Base-by-base conservation (phyloP, 163 green algal genomes). In the Smithsoniella earleae region DNA sequence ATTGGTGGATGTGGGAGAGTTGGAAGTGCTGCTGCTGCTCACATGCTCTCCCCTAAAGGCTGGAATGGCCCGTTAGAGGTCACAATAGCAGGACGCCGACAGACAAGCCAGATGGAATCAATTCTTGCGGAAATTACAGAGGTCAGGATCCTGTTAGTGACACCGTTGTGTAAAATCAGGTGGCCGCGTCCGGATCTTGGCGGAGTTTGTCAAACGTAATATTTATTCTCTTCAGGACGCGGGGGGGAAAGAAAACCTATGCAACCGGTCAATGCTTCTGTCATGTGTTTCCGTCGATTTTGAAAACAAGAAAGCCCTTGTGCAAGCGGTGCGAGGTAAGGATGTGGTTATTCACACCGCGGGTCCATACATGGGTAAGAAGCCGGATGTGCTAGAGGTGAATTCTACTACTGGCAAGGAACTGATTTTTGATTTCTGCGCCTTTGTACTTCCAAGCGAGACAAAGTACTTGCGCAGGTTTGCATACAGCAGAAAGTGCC, bases 311-410 rank as follows among this genome's bases (percentile, higher is more conserved):
- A 4, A 3, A 8, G 38, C 36, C 36, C 66, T 75, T 3, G 37
- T 22, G 37, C 3, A 31, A 8, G 66, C 66, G 27, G 4, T 75
- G 3, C 4, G 4, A 3, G 66, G 40, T 27, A 62, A 31, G 46
- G 3, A 27, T 30, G 72, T 62, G 22, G 72, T 76, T 25, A 46
- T 76, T 34, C 72, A 76, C 46, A 76, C 72, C 36, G 72, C 72
- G 28, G 72, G 72, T 25, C 72, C 72, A 18, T 76, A 76, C 28
- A 30, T 46, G 36, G 72, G 72, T 25, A 46, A 66, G 43, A 13
- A 45, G 27, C 72, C 72, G 5, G 45, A 46, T 44, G 45, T 77
- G 16, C 73, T 77, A 4, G 16, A 69, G 58, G 58, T 38, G 40
- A 49, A 22, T 10, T 49, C 10, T 22, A 10, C 40, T 49, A 49